Conservation (phyloP, 352 stramenopile genomes). For the Pythium oligandrum region DNA sequence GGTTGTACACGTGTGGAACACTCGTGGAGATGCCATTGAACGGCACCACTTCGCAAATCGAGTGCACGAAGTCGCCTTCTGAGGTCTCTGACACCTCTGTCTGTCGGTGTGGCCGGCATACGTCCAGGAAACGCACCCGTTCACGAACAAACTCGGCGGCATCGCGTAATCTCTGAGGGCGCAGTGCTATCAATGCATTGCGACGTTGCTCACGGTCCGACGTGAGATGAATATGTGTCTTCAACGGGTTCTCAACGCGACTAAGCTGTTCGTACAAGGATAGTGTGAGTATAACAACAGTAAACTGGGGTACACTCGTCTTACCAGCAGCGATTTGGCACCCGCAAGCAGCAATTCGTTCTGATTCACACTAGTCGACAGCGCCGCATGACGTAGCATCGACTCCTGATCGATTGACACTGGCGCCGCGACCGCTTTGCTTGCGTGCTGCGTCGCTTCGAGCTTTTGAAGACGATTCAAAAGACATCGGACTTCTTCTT, state of each 20-base stretch:
- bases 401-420: neutral
- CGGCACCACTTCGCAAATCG: neutral
- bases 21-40: neutral
- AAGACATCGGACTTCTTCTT: neutral
- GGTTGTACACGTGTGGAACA: neutral
- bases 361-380: no score
- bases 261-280: no score
- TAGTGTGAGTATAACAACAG: no score
- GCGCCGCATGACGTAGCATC: no score
- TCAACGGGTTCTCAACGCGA: neutral
- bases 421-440: no score
- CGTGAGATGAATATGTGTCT: slow-evolving; percentile 7
- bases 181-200: neutral
- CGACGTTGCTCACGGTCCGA: neutral
- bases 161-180: slow-evolving; percentile 1
- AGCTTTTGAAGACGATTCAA: neutral
- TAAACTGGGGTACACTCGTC: neutral
- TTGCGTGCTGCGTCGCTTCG: neutral
- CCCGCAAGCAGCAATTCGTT: neutral
- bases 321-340: neutral
- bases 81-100: neutral
- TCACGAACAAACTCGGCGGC: slow-evolving; percentile 5
- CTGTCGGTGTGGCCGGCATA: neutral
- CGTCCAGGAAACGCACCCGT: slow-evolving; percentile 2
- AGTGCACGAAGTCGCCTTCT: neutral